Evolutionary conservation across 768 basidiomycete species (phyloP).

Genomic region (Lentinus brumalis): DNA sequence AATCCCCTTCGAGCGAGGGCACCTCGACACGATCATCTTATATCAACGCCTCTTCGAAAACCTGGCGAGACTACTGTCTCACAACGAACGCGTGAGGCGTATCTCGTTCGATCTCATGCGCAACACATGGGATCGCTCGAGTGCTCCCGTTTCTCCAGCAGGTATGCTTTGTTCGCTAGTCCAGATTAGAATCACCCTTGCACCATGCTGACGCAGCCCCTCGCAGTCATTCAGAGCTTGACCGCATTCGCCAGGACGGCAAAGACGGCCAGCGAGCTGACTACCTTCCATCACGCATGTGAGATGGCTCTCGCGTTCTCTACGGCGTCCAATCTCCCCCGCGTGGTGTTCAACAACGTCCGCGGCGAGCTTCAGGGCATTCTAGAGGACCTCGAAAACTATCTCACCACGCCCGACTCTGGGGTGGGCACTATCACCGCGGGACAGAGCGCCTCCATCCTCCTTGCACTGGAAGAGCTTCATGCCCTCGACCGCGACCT

Average conservation of each 20-base stretch:
- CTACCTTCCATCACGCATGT: slow-evolving; percentile 5
- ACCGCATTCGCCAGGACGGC: neutral
- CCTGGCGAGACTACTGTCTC: neutral
- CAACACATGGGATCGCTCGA: slow-evolving; percentile 6
- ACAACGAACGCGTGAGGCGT: neutral
- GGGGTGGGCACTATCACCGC: neutral
- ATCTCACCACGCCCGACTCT: neutral
- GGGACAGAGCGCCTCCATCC: slow-evolving; percentile 8
- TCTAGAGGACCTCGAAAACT: slow-evolving; percentile 5
- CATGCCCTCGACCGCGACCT: slow-evolving; percentile 1
- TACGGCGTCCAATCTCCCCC: neutral
- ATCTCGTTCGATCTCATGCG: slow-evolving; percentile 7
- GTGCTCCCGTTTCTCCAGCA: neutral
- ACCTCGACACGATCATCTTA: slow-evolving; percentile 4
- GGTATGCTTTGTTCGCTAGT: neutral
- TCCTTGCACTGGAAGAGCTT: slow-evolving; percentile 10
- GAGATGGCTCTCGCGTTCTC: slow-evolving; percentile 11
- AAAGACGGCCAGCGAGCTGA: neutral
- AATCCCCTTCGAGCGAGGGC: slow-evolving; percentile 17
- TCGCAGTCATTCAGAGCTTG: neutral
- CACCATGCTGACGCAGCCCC: too few relatives aligned
- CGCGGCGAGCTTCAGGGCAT: neutral
- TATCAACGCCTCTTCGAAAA: slow-evolving; percentile 11
- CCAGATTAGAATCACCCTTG: too few relatives aligned
- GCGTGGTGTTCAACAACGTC: neutral